phyloP scores from a whole-genome alignment of 805 yeast genomes.

The Spathaspora girioi region DNA sequence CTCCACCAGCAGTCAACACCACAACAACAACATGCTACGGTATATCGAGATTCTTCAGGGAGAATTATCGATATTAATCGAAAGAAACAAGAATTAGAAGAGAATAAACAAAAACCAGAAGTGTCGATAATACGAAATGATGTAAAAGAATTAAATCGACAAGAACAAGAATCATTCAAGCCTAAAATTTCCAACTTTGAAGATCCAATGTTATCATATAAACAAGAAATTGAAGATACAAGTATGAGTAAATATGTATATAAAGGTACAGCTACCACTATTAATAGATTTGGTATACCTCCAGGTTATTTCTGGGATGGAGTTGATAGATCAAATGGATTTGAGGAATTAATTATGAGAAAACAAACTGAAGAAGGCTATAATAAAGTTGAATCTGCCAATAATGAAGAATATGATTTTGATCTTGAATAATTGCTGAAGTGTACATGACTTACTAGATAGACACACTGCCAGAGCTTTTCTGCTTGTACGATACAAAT shows the following conservation, averaged over 20 bases:
- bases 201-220: conserved; percentile 56
- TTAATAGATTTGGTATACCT: conserved; percentile 68
- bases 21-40: conserved; percentile 27
- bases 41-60: conserved; percentile 64
- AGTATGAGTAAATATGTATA: conserved; percentile 29
- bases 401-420: conserved; percentile 13
- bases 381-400: conserved; percentile 17
- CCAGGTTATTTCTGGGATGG: conserved; percentile 90
- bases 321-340: conserved; percentile 83
- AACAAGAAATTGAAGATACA: conserved; percentile 13
- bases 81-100: conserved; percentile 20
- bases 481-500: too few relatives aligned
- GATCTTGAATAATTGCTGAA: conserved; percentile 1
- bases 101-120: conserved; percentile 15
- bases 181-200: conserved; percentile 34
- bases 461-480: too few relatives aligned
- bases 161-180: conserved; percentile 23
- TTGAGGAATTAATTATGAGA: conserved; percentile 61
- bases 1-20: not conserved
- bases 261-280: conserved; percentile 46
- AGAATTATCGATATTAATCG: conserved; percentile 41
- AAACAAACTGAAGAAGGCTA: conserved; percentile 29
- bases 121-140: conserved; percentile 30
- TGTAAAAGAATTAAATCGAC: conserved; percentile 26
- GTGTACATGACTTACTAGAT: too few relatives aligned